Conservation (phyloP, 129 eudicot genomes). For the Chrysanthemum makinoi region DNA sequence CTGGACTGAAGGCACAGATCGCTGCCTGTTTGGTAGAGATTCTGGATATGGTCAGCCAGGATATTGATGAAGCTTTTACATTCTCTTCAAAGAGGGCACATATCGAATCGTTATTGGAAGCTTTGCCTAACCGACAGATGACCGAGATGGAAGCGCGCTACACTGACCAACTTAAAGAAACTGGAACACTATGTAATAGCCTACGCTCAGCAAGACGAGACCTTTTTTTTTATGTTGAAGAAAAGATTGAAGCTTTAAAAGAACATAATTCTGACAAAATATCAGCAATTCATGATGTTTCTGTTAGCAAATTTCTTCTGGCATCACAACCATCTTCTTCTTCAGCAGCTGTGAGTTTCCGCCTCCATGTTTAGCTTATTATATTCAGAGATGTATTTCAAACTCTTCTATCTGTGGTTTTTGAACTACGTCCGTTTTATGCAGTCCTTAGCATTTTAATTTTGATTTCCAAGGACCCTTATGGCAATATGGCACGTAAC, state of each 20-base stretch:
- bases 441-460: background rate
- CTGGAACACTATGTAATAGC: background rate
- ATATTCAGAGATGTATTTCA: background rate
- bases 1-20: background rate
- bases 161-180: slow-evolving; percentile 1
- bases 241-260: background rate
- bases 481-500: no score
- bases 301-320: background rate
- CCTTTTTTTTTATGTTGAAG: background rate
- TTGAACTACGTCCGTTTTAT: background rate
- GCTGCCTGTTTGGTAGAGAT: background rate
- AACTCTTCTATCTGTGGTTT: background rate
- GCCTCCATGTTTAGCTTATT: background rate
- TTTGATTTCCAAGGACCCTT: no score
- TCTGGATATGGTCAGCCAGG: background rate
- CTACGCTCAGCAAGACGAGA: background rate
- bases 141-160: background rate
- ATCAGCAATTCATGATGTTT: background rate
- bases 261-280: background rate
- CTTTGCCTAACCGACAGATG: background rate
- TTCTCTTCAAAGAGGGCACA: background rate
- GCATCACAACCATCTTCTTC: slow-evolving; percentile 14
- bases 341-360: background rate
- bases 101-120: background rate
- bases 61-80: background rate